Percentiles rank a stretch among this genome's conserved stretches.
Evolutionary conservation across 148 eudicot genomes (phyloP).

Genomic region (Dysphania ambrosioides): DNA sequence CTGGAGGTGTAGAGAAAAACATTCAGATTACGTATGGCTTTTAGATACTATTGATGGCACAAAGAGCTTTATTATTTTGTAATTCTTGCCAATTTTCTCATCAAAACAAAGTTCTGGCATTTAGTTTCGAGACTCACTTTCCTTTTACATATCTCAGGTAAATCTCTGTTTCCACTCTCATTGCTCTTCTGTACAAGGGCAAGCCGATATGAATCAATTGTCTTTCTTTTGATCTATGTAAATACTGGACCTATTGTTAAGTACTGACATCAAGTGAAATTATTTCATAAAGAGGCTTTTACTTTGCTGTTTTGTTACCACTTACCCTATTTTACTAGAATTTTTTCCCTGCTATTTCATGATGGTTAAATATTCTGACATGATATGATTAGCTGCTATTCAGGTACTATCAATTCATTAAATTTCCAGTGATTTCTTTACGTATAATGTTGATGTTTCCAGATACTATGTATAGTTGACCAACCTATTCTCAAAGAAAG

Average conservation of each 20-base stretch:
- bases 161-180: conserved; percentile 89
- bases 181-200: conserved; percentile 78
- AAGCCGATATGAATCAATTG: conserved; percentile 75
- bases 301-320: not conserved
- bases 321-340: not conserved
- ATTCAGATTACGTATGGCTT: conserved; percentile 92
- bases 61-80: conserved; percentile 96
- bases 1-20: conserved; percentile 77
- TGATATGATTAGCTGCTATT: not conserved
- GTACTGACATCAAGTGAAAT: too few species aligned
- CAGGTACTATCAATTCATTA: not conserved
- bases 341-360: not conserved
- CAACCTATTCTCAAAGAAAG: conserved; percentile 85
- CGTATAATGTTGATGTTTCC: conserved; percentile 9
- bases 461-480: conserved; percentile 88
- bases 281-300: not conserved
- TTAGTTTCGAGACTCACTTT: conserved; percentile 2
- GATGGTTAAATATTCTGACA: too few species aligned
- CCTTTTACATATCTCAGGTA: conserved; percentile 47
- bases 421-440: not conserved
- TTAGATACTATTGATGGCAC: conserved; percentile 98
- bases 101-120: not conserved
- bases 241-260: not conserved
- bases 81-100: not conserved
- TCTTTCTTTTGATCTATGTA: not conserved